Conservation (phyloP, 805 yeast species). For the Debaryomyces tyrocola region DNA sequence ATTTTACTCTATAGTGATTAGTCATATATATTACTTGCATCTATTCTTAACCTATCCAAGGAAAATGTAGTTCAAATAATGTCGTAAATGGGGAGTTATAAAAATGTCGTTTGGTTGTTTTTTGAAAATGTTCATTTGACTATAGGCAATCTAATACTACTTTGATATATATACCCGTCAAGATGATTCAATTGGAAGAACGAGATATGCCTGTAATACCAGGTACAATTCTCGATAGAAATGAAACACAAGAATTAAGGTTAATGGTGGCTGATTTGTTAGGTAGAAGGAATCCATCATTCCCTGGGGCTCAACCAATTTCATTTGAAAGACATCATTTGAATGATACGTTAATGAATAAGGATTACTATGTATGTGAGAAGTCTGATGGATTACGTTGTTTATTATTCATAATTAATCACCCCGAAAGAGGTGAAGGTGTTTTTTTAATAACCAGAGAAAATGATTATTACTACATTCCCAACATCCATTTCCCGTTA, state of each 20-base stretch:
- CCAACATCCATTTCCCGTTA: slow-evolving; percentile 80
- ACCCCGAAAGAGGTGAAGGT: slow-evolving; percentile 79
- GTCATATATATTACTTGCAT: too few relatives aligned
- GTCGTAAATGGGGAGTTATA: too few relatives aligned
- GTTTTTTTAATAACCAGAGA: slow-evolving; percentile 87
- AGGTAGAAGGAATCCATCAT: slow-evolving; percentile 54
- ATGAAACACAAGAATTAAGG: slow-evolving; percentile 66
- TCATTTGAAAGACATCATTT: slow-evolving; percentile 81
- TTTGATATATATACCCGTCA: background rate
- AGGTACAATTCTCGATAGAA: slow-evolving; percentile 74
- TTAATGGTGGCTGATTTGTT: slow-evolving; percentile 65
- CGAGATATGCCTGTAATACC: slow-evolving; percentile 81
- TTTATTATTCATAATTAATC: slow-evolving; percentile 64
- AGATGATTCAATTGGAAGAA: slow-evolving; percentile 39
- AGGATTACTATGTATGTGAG: slow-evolving; percentile 93
- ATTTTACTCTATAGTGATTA: too few relatives aligned
- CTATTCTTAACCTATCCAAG: too few relatives aligned
- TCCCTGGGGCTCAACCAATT: slow-evolving; percentile 96
- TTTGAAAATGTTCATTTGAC: too few relatives aligned
- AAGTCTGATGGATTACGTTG: slow-evolving; percentile 93
- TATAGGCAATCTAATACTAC: too few relatives aligned
- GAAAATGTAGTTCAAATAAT: too few relatives aligned
- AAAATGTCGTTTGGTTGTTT: too few relatives aligned
- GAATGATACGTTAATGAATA: slow-evolving; percentile 54
- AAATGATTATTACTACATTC: slow-evolving; percentile 80